These are phyloP conservation scores for Pittosporum tobira DNA, from an alignment of 129 eudicot species.

Conservation along the genomic window DNA sequence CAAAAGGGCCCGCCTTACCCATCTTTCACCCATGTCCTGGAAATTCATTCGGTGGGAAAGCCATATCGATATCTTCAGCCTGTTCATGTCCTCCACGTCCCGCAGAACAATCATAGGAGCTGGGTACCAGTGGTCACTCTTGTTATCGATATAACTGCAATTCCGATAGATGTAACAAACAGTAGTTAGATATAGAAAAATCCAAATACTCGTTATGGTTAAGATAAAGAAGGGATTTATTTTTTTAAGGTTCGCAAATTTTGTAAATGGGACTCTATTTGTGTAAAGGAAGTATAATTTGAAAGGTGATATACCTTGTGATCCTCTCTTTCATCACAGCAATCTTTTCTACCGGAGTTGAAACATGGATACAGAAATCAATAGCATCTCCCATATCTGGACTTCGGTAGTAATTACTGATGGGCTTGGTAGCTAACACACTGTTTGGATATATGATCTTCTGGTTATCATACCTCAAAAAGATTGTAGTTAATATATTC, in stretches of 20 bases:
- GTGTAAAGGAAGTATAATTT: too few species aligned
- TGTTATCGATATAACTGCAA: constrained; percentile 44
- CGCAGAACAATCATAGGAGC: constrained; percentile 33
- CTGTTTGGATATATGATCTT: constrained; percentile 40
- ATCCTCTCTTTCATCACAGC: constrained; percentile 35
- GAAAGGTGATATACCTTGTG: constrained; percentile 15
- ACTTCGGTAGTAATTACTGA: constrained; percentile 45
- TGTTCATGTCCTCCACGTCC: constrained; percentile 36
- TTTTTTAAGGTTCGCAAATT: too few species aligned
- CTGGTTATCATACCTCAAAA: constrained; percentile 43
- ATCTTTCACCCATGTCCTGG: constrained; percentile 54
- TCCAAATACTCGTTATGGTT: too few species aligned
- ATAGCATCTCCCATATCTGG: constrained; percentile 53
- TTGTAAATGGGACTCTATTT: too few species aligned
- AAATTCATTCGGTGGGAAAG: constrained; percentile 45
- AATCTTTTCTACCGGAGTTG: constrained; percentile 39
- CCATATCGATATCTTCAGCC: constrained; percentile 42
- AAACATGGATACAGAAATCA: constrained; percentile 37
- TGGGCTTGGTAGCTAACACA: constrained; percentile 32
- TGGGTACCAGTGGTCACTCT: constrained; percentile 52
- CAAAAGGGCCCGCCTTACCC: constrained; percentile 42
- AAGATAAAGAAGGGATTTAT: too few species aligned
- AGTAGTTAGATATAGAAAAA: neutral
- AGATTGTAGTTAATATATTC: constrained; percentile 42
- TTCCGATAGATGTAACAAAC: neutral